phyloP scores from a whole-genome alignment of 306 rosid species.

The Oemleria cerasiformis region DNA sequence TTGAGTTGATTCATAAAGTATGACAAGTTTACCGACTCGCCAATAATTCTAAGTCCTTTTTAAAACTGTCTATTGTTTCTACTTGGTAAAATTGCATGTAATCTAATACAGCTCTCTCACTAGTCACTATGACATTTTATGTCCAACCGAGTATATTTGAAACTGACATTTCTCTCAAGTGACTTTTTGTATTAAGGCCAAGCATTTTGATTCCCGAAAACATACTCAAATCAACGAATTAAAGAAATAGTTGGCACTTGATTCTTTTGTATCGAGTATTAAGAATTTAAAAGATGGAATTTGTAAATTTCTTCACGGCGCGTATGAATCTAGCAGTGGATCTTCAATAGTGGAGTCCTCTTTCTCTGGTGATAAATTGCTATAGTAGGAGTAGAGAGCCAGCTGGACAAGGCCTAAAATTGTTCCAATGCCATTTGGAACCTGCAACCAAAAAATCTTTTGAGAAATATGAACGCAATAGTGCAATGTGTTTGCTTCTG shows the following conservation, averaged over 20 bases:
- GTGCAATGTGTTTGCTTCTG: neutral
- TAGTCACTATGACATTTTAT: neutral
- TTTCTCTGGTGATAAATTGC: neutral
- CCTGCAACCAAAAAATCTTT: slow-evolving; percentile 15
- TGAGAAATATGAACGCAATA: neutral
- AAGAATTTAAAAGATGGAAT: no score
- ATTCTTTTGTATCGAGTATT: no score
- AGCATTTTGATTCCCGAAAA: neutral
- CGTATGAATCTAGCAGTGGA: slow-evolving; percentile 14
- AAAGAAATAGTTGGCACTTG: no score
- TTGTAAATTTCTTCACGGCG: neutral
- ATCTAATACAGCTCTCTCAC: neutral
- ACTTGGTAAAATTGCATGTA: no score
- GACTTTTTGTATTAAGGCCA: neutral
- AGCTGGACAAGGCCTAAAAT: slow-evolving; percentile 33
- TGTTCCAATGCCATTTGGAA: slow-evolving; percentile 44
- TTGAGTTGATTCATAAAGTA: no score
- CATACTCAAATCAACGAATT: no score
- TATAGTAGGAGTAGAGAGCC: slow-evolving; percentile 28
- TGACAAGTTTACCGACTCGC: no score
- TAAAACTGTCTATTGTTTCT: no score
- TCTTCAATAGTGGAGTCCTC: neutral
- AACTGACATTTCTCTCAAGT: neutral
- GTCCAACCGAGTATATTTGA: neutral
- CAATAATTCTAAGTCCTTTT: no score